Percentiles rank a stretch among this genome's conserved stretches.
Evolutionary conservation across 2,329 filamentous ascomycete species (phyloP).

Genomic region (Diplocarpon mali): DNA sequence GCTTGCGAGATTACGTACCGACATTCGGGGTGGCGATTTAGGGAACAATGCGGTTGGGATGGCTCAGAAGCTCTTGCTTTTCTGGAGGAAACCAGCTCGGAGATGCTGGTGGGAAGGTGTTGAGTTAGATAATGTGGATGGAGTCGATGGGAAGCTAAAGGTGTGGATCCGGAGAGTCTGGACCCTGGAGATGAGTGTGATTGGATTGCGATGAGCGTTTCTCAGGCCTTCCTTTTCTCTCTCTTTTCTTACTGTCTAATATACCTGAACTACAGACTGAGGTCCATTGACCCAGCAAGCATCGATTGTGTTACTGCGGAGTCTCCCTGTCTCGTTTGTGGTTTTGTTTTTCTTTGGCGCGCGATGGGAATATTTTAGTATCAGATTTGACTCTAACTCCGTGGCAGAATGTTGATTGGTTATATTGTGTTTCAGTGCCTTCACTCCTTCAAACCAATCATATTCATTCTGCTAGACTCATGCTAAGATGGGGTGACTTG

Average conservation of each 20-base stretch:
- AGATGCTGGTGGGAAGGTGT: constrained; percentile 99
- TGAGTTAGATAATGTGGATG: constrained; percentile 79
- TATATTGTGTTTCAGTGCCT: too few species aligned
- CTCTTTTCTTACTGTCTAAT: constrained; percentile 5
- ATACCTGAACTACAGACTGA: constrained; percentile 7
- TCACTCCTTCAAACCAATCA: too few species aligned
- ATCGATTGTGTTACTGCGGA: constrained; percentile 4
- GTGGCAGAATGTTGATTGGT: too few species aligned
- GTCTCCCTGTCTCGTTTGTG: not conserved
- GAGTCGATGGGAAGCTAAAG: constrained; percentile 84
- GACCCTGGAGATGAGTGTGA: constrained; percentile 97
- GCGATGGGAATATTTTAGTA: too few species aligned
- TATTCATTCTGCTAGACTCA: too few species aligned
- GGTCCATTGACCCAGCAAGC: constrained; percentile 6
- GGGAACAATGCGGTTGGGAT: constrained; percentile 80
- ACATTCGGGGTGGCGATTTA: constrained; percentile 73
- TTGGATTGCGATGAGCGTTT: constrained; percentile 55
- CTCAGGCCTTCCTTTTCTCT: not conserved
- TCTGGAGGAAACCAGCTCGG: constrained; percentile 94
- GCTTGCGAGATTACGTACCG: constrained; percentile 81
- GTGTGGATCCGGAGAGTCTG: constrained; percentile 97
- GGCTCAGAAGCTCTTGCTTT: constrained; percentile 94
- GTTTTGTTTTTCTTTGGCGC: too few species aligned
- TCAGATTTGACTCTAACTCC: too few species aligned
- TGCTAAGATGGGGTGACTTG: too few species aligned